A percentile compares a stretch with the other conserved stretches of the same genome.
phyloP scores from a whole-genome alignment of 2,329 filamentous ascomycete genomes.

The Tolypocladium inflatum region DNA sequence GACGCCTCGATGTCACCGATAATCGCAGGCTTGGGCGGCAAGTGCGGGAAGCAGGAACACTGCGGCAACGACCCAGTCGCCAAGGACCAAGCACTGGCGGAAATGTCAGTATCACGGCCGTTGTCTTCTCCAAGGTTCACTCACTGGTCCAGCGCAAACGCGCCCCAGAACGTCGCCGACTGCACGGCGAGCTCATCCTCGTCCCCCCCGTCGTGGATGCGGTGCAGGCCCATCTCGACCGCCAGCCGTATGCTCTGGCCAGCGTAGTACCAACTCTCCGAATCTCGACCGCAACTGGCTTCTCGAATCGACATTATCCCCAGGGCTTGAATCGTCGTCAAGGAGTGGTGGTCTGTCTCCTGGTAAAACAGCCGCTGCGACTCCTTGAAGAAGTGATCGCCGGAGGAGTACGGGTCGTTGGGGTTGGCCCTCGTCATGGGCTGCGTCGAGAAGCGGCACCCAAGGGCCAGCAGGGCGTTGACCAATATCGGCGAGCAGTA shows the following conservation, averaged over 20 bases:
- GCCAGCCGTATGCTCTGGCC: slow-evolving; percentile 65
- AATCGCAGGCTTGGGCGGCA: slow-evolving; percentile 50
- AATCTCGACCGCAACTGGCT: slow-evolving; percentile 62
- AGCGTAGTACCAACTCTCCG: slow-evolving; percentile 62
- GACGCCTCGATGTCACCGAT: slow-evolving; percentile 52
- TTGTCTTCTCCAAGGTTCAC: slow-evolving; percentile 14
- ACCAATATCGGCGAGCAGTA: slow-evolving; percentile 61
- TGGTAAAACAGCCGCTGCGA: slow-evolving; percentile 50
- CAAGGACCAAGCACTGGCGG: slow-evolving; percentile 52
- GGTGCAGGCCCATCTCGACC: slow-evolving; percentile 61
- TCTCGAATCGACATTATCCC: slow-evolving; percentile 70
- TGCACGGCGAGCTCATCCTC: slow-evolving; percentile 49
- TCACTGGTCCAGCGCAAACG: slow-evolving; percentile 55
- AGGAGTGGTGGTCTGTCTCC: slow-evolving; percentile 46
- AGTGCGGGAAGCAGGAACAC: slow-evolving; percentile 44
- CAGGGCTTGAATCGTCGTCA: slow-evolving; percentile 66
- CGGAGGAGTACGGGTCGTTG: slow-evolving; percentile 53
- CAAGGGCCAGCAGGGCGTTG: slow-evolving; percentile 55
- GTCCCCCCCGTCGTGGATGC: slow-evolving; percentile 36
- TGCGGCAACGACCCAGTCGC: slow-evolving; percentile 53
- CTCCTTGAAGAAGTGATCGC: slow-evolving; percentile 68
- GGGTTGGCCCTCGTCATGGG: slow-evolving; percentile 54
- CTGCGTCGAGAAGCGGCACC: slow-evolving; percentile 59
- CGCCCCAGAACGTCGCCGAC: slow-evolving; percentile 52
- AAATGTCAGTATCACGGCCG: slow-evolving; percentile 9